Evolutionary conservation across 1,284 basidiomycete genomes (phyloP).

Genomic region (Tilletiaria anomala): DNA sequence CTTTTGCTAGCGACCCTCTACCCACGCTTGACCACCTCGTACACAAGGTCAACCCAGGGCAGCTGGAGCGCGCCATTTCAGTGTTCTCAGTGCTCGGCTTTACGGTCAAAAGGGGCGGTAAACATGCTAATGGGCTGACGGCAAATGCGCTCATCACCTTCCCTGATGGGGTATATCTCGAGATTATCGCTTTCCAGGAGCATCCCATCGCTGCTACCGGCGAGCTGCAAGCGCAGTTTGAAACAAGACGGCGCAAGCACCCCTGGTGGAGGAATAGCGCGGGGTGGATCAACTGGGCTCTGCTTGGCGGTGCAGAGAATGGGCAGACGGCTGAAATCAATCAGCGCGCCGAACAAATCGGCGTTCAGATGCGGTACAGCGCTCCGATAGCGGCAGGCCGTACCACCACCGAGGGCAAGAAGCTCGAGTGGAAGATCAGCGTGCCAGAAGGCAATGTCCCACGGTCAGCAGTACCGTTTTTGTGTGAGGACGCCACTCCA

Average conservation of each 20-base stretch:
- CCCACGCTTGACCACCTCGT: constrained; percentile 24
- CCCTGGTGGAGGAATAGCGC: constrained; percentile 16
- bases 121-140: constrained; percentile 17
- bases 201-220: too few species aligned
- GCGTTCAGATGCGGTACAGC: too few species aligned
- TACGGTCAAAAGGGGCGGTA: constrained; percentile 14
- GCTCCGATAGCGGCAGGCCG: too few species aligned
- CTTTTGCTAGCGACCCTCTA: constrained; percentile 1
- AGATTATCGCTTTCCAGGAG: constrained; percentile 18
- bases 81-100: constrained; percentile 17
- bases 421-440: too few species aligned
- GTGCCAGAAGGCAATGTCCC: too few species aligned
- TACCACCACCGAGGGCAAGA: too few species aligned
- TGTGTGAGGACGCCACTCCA: too few species aligned
- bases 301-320: too few species aligned
- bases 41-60: constrained; percentile 11
- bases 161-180: constrained; percentile 21
- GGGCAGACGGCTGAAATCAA: too few species aligned
- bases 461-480: too few species aligned
- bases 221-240: constrained; percentile 10
- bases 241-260: constrained; percentile 9
- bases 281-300: constrained; percentile 29
- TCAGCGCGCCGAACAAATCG: too few species aligned
- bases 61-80: constrained; percentile 10
- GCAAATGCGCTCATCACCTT: constrained; percentile 21